These are phyloP conservation scores for Coniosporium tulheliwenetii DNA, from an alignment of 2,329 filamentous ascomycete species.

Conservation along the genomic window DNA sequence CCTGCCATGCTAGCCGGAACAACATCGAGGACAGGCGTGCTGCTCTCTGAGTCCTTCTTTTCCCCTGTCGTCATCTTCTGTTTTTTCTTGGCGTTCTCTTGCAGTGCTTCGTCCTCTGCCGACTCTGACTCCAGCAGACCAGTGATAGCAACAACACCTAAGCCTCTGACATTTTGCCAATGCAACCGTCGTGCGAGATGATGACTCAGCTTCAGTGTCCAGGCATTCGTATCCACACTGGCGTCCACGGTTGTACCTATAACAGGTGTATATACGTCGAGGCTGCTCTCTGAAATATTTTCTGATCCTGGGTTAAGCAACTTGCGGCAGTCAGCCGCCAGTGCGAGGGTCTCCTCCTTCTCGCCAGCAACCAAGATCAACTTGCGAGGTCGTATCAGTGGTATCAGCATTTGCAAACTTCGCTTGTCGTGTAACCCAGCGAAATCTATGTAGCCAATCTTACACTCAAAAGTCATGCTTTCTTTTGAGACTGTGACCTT, in stretches of 20 bases:
- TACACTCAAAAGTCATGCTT: constrained; percentile 30
- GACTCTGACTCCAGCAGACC: constrained; percentile 46
- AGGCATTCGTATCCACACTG: constrained; percentile 94
- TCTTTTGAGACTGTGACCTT: background rate
- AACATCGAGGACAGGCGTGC: constrained; percentile 39
- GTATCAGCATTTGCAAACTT: constrained; percentile 86
- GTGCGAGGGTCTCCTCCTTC: constrained; percentile 57
- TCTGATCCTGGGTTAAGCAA: constrained; percentile 32
- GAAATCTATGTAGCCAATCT: constrained; percentile 81
- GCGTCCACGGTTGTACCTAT: constrained; percentile 68
- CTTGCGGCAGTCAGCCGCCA: constrained; percentile 68
- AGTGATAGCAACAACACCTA: constrained; percentile 86
- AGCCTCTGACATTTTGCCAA: constrained; percentile 84
- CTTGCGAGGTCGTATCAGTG: constrained; percentile 84
- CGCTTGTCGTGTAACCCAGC: constrained; percentile 85
- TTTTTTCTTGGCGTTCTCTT: constrained; percentile 35
- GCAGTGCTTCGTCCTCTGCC: constrained; percentile 18
- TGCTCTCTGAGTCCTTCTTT: constrained; percentile 32
- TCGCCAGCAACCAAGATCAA: constrained; percentile 80
- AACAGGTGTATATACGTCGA: constrained; percentile 65
- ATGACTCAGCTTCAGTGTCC: constrained; percentile 83
- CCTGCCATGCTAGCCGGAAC: constrained; percentile 48
- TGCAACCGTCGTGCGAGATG: constrained; percentile 71
- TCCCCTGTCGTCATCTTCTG: constrained; percentile 33
- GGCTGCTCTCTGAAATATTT: constrained; percentile 17